These are phyloP conservation scores for Schizosaccharomyces pombe DNA, from an alignment of 805 yeast genomes.

Conservation along the genomic window ASM294v3 CU329670.1:5412501-5413000, in stretches of 20 bases:
- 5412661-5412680: background rate
- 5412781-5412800: background rate
- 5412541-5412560: background rate
- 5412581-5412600: background rate
- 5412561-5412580: background rate
- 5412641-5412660: conserved; percentile 1
- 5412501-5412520: background rate
- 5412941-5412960: too few relatives aligned
- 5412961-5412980: too few relatives aligned
- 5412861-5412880: too few relatives aligned
- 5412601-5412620: background rate
- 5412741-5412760: background rate
- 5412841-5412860: background rate
- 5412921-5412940: too few relatives aligned
- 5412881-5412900: background rate
- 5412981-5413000: too few relatives aligned
- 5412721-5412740: background rate
- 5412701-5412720: background rate
- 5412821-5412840: conserved; percentile 2
- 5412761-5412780: background rate
- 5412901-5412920: too few relatives aligned
- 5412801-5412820: conserved; percentile 2
- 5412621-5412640: background rate
- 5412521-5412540: background rate
- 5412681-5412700: background rate